Conservation (phyloP, 805 yeast species). For the Wickerhamiella kurtzmanii region DNA sequence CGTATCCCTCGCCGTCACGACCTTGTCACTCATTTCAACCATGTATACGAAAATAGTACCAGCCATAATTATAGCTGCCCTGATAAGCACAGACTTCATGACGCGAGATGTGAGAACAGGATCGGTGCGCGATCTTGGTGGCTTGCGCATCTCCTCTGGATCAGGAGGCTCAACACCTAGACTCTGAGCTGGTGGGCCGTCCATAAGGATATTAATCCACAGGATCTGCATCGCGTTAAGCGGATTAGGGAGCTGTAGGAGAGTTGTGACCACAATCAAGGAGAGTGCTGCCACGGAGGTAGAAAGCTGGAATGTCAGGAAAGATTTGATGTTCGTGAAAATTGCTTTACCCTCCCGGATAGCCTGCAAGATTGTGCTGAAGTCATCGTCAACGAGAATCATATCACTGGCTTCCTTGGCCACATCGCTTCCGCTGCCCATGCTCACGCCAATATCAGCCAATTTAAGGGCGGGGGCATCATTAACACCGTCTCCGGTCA, state of each 20-base stretch:
- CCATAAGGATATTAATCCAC: constrained; percentile 97
- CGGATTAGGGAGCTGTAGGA: constrained; percentile 83
- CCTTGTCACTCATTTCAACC: constrained; percentile 71
- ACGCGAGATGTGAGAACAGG: constrained; percentile 63
- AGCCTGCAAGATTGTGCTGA: constrained; percentile 83
- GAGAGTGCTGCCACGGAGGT: constrained; percentile 92
- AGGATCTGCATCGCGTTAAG: constrained; percentile 95
- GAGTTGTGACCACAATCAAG: constrained; percentile 72
- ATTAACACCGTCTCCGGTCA: constrained; percentile 99
- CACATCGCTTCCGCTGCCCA: constrained; percentile 88
- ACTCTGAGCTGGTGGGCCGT: constrained; percentile 98
- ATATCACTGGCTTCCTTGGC: constrained; percentile 98
- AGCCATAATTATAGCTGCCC: constrained; percentile 60
- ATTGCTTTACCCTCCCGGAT: constrained; percentile 97
- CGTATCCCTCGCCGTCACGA: constrained; percentile 85
- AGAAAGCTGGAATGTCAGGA: constrained; percentile 87
- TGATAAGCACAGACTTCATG: constrained; percentile 56
- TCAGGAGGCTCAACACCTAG: constrained; percentile 96
- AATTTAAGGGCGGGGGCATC: constrained; percentile 97
- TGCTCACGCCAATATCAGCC: constrained; percentile 91
- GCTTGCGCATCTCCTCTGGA: constrained; percentile 85
- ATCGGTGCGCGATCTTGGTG: constrained; percentile 86
- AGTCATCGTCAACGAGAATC: constrained; percentile 95
- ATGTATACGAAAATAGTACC: constrained; percentile 85
- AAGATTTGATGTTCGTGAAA: constrained; percentile 87